These are phyloP conservation scores for Recurvomyces mirabilis DNA, from an alignment of 495 filamentous ascomycete genomes.

Conservation along the genomic window DNA sequence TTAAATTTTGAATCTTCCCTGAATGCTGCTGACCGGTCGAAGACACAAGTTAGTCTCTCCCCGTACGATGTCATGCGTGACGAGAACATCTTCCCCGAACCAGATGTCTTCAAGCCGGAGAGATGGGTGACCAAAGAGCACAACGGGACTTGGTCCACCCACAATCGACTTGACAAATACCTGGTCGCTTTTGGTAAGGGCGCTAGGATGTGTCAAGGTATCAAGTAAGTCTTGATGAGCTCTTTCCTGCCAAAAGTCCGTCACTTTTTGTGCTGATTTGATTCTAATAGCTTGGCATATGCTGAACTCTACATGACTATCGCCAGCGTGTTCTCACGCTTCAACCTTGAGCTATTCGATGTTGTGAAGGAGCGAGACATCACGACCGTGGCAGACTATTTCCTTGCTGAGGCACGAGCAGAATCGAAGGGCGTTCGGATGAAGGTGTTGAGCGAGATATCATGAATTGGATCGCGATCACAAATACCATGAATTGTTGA, in stretches of 20 bases:
- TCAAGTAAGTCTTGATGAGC: conserved; percentile 12
- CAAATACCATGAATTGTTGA: too few species aligned
- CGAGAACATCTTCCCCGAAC: conserved; percentile 10
- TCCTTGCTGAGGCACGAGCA: conserved; percentile 2
- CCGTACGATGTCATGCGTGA: conserved; percentile 3
- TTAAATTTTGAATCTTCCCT: not conserved
- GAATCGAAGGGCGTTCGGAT: too few species aligned
- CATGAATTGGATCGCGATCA: too few species aligned
- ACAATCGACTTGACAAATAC: conserved; percentile 13
- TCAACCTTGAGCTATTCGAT: conserved; percentile 34
- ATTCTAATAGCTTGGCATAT: conserved; percentile 32
- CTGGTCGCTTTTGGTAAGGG: conserved; percentile 20
- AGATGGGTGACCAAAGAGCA: conserved; percentile 4
- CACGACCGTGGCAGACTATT: not conserved
- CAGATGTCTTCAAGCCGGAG: conserved; percentile 4
- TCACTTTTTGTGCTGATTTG: too few species aligned
- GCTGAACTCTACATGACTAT: conserved; percentile 35
- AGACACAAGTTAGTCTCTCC: conserved; percentile 8
- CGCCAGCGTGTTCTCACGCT: conserved; percentile 30
- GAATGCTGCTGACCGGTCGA: not conserved
- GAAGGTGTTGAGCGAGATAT: too few species aligned
- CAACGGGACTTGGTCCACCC: not conserved
- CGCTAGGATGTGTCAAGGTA: conserved; percentile 17
- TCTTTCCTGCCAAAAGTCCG: too few species aligned
- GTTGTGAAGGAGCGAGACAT: conserved; percentile 22